Conservation (phyloP, 2,329 filamentous ascomycete genomes). For the Beauveria medogensis region DNA sequence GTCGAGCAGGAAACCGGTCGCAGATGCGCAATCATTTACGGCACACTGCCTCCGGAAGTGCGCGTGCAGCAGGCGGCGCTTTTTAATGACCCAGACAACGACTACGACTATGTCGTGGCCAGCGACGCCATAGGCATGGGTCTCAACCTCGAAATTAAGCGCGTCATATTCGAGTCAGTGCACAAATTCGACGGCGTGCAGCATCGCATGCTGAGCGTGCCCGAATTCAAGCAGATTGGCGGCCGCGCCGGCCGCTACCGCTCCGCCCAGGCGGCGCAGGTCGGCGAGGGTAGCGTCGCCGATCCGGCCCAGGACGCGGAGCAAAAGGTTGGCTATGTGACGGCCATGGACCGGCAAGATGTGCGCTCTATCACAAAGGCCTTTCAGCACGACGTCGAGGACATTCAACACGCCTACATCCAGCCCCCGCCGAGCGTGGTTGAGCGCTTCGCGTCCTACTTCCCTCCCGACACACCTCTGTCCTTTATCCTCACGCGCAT, state of each 20-base stretch:
- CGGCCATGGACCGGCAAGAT: conserved; percentile 66
- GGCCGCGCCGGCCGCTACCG: conserved; percentile 84
- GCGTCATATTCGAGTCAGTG: conserved; percentile 76
- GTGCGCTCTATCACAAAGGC: conserved; percentile 52
- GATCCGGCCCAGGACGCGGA: conserved; percentile 14
- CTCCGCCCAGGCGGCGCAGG: conserved; percentile 52
- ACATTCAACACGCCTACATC: conserved; percentile 64
- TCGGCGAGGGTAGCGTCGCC: background rate
- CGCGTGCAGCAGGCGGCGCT: conserved; percentile 82
- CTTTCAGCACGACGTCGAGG: conserved; percentile 55
- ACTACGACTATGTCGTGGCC: conserved; percentile 89
- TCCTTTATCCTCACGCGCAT: conserved; percentile 74
- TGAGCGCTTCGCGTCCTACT: conserved; percentile 71
- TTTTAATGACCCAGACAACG: conserved; percentile 92
- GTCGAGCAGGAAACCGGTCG: conserved; percentile 71
- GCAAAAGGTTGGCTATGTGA: conserved; percentile 61
- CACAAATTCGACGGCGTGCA: conserved; percentile 60
- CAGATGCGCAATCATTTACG: conserved; percentile 88
- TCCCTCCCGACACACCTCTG: conserved; percentile 72
- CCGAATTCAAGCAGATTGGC: conserved; percentile 90
- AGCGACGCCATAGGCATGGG: conserved; percentile 98
- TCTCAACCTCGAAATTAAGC: conserved; percentile 83
- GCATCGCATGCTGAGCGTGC: conserved; percentile 52
- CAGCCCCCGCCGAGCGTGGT: conserved; percentile 63
- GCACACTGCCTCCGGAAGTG: conserved; percentile 83